Conservation (phyloP, 176 grass and related monocot genomes). For the Leersia perrieri region DNA sequence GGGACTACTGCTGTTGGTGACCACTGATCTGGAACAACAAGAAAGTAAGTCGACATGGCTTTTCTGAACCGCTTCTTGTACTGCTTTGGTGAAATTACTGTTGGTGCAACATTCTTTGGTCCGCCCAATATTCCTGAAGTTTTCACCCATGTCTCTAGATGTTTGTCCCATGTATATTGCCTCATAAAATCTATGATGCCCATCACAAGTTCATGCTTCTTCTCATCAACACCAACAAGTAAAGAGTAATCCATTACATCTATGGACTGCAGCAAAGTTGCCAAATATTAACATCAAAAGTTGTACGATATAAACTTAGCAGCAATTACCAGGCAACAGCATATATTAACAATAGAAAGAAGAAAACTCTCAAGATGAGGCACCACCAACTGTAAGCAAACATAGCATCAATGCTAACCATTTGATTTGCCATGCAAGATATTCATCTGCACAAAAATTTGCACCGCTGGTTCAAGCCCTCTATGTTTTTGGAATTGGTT, state of each 20-base stretch:
- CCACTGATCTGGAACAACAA: conserved; percentile 93
- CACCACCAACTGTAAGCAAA: not conserved
- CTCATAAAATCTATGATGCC: conserved; percentile 99
- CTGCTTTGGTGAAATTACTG: conserved; percentile 95
- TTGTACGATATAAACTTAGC: not conserved
- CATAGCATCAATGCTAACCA: not conserved
- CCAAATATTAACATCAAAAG: conserved; percentile 25
- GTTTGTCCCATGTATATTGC: conserved; percentile 98
- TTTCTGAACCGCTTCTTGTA: conserved; percentile 96
- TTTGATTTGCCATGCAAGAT: not conserved
- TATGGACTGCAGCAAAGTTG: conserved; percentile 73
- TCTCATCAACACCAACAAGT: conserved; percentile 90
- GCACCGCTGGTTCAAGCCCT: not conserved
- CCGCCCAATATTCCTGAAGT: conserved; percentile 95
- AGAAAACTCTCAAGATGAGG: not conserved
- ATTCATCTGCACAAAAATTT: not conserved
- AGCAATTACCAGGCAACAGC: not conserved
- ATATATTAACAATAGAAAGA: not conserved
- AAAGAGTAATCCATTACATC: conserved; percentile 98
- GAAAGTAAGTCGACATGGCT: conserved; percentile 95
- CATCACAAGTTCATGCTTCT: conserved; percentile 77
- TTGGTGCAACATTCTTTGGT: conserved; percentile 84
- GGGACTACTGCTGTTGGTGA: conserved; percentile 45
- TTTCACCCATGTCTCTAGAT: conserved; percentile 97
- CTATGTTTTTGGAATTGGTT: not conserved